These are phyloP conservation scores for Hyaloscypha hepaticicola DNA, from an alignment of 495 filamentous ascomycete genomes.

Conservation along the genomic window DNA sequence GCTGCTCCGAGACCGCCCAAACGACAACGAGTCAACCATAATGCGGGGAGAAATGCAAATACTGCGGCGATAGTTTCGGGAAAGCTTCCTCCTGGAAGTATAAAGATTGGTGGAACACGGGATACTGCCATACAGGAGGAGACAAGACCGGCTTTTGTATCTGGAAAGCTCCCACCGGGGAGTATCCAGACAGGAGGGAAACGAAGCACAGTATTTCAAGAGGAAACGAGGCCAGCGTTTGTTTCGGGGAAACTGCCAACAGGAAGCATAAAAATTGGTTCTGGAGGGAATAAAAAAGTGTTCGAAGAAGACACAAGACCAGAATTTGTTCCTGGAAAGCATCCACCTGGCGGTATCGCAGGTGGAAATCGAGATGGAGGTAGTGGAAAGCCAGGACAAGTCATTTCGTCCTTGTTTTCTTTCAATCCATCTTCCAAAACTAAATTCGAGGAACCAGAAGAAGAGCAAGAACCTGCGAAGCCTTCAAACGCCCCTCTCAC, in stretches of 20 bases:
- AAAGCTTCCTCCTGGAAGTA: constrained; percentile 26
- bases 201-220: constrained; percentile 8
- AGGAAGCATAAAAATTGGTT: constrained; percentile 10
- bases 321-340: constrained; percentile 21
- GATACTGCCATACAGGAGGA: constrained; percentile 22
- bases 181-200: constrained; percentile 31
- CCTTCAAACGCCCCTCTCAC: constrained; percentile 97
- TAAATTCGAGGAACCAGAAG: constrained; percentile 40
- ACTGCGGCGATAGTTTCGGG: constrained; percentile 24
- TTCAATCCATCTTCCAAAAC: constrained; percentile 73
- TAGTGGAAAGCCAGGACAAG: constrained; percentile 45
- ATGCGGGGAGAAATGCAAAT: constrained; percentile 13
- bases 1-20: constrained; percentile 23
- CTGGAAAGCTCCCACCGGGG: constrained; percentile 31
- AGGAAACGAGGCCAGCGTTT: constrained; percentile 20
- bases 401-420: constrained; percentile 89
- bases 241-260: constrained; percentile 14
- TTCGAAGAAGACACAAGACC: constrained; percentile 21
- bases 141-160: constrained; percentile 24
- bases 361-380: constrained; percentile 21
- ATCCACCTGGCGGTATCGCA: constrained; percentile 31
- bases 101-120: constrained; percentile 21
- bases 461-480: constrained; percentile 50
- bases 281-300: neutral
- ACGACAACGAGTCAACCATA: constrained; percentile 28